A percentile compares a stretch with the other conserved stretches of the same genome.
phyloP scores from a whole-genome alignment of 192 early-diverging fungal species.

The Rhizophagus sp. region DNA sequence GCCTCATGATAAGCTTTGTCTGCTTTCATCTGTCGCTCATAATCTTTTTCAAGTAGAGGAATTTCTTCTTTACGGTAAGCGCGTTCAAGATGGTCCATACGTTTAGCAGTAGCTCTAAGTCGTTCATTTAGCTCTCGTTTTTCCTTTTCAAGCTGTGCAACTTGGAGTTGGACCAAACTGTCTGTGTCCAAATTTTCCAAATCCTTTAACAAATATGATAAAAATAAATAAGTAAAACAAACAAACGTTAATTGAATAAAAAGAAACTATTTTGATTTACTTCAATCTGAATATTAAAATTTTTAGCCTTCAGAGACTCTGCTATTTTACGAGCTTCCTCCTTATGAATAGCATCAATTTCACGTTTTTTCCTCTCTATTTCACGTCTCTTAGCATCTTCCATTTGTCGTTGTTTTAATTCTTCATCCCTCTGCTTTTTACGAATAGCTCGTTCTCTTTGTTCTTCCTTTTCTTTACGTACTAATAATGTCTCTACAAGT shows the following conservation, averaged over 20 bases:
- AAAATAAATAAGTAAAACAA: constrained; percentile 9
- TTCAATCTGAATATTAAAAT: constrained; percentile 20
- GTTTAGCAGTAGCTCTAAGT: constrained; percentile 72
- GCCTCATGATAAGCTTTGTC: constrained; percentile 81
- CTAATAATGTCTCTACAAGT: constrained; percentile 68
- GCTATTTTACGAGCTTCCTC: constrained; percentile 84
- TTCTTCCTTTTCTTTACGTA: constrained; percentile 83
- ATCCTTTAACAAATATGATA: constrained; percentile 56
- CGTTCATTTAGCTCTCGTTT: constrained; percentile 78
- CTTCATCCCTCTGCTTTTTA: constrained; percentile 78
- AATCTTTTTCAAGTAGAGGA: constrained; percentile 87
- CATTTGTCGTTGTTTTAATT: constrained; percentile 75
- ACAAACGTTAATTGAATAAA: not conserved
- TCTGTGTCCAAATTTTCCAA: constrained; percentile 81
- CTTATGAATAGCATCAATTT: constrained; percentile 79
- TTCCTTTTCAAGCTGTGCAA: constrained; percentile 90
- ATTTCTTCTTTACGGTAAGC: constrained; percentile 91
- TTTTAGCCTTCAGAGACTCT: constrained; percentile 71
- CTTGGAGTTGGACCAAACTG: constrained; percentile 79
- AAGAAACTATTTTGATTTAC: not conserved
- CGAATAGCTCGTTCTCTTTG: constrained; percentile 72
- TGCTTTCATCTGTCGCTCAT: constrained; percentile 83
- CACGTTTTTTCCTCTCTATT: constrained; percentile 71
- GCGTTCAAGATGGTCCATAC: constrained; percentile 89
- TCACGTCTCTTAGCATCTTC: constrained; percentile 88